These are phyloP conservation scores for Thuidium tamariscinum DNA, from an alignment of 225 moss, liverwort and hornwort genomes.

Conservation along the genomic window DNA sequence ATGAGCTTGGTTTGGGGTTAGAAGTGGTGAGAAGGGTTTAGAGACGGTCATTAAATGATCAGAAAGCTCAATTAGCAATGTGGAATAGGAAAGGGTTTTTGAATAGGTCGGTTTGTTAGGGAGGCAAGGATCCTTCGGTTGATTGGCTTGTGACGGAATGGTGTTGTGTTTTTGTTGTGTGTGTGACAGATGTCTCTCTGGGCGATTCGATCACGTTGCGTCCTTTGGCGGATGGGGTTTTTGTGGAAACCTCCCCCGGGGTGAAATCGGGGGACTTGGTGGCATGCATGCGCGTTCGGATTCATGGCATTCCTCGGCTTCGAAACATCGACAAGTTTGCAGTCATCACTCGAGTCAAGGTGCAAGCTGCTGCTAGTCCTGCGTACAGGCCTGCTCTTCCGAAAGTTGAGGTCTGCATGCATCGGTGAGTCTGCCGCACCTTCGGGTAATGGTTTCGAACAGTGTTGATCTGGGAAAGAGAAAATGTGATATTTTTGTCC, in stretches of 20 bases:
- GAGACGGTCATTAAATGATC: not conserved
- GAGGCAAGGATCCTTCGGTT: not conserved
- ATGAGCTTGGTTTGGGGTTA: not conserved
- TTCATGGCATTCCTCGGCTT: conserved; percentile 60
- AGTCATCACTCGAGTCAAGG: conserved; percentile 51
- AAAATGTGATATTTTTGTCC: not conserved
- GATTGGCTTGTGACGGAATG: not conserved
- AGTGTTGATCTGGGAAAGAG: not conserved
- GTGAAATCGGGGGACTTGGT: conserved; percentile 48
- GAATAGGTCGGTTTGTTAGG: not conserved
- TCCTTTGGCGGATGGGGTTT: conserved; percentile 58
- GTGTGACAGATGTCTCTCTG: conserved; percentile 55
- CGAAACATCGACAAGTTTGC: conserved; percentile 63
- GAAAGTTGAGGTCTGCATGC: conserved; percentile 73
- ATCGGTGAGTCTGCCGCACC: conserved; percentile 47
- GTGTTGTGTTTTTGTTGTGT: not conserved
- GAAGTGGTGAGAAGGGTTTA: not conserved
- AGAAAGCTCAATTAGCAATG: not conserved
- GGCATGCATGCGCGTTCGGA: conserved; percentile 68
- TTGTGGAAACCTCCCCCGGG: conserved; percentile 60
- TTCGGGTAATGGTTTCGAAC: not conserved
- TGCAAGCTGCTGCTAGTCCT: conserved; percentile 20
- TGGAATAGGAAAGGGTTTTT: not conserved
- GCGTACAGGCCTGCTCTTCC: conserved; percentile 11
- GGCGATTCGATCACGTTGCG: conserved; percentile 51